These are phyloP conservation scores for Xylaria polymorpha DNA, from an alignment of 2,329 filamentous ascomycete species.

Conservation along the genomic window DNA sequence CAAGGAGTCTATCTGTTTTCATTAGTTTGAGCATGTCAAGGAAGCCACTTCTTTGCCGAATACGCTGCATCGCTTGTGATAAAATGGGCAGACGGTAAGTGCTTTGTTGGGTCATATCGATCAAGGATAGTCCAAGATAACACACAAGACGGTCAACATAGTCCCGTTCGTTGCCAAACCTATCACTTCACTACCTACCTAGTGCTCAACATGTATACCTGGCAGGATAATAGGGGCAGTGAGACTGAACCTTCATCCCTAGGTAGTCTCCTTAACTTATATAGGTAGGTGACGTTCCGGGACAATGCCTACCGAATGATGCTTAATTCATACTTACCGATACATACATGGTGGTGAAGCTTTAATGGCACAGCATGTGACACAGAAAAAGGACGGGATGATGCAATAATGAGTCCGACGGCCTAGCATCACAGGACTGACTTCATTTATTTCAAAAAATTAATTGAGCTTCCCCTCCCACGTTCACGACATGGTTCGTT, in stretches of 20 bases:
- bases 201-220: background rate
- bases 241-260: no score
- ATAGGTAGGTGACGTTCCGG: background rate
- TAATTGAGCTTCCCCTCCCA: background rate
- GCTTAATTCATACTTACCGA: background rate
- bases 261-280: background rate
- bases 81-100: background rate
- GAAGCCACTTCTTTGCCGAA: background rate
- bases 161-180: background rate
- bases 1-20: background rate
- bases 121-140: background rate
- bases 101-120: background rate
- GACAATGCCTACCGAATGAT: background rate
- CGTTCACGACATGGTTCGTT: background rate
- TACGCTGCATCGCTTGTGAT: slow-evolving; percentile 1
- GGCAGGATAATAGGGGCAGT: no score
- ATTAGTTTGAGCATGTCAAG: background rate
- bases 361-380: background rate
- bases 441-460: background rate
- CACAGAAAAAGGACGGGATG: background rate
- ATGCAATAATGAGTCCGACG: background rate
- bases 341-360: background rate
- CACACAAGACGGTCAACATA: background rate
- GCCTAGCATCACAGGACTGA: background rate
- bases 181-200: background rate